These are phyloP conservation scores for Podaxis carcinomalis DNA, from an alignment of 768 basidiomycete genomes.

Conservation along the genomic window DNA sequence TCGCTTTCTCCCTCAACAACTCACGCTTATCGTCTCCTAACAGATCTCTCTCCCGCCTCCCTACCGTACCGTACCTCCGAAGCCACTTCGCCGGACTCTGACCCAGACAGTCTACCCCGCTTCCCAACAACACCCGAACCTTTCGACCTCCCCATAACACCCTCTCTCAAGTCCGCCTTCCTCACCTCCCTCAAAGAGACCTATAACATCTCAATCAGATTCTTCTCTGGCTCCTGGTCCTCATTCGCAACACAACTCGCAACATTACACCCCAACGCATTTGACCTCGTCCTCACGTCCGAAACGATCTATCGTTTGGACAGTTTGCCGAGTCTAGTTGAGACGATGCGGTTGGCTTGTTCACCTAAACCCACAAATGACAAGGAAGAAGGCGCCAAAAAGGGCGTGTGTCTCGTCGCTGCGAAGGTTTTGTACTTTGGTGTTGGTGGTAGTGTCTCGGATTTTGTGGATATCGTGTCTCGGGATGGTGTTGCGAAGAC, in stretches of 20 bases:
- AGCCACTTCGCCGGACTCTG: constrained; percentile 20
- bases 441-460: constrained; percentile 85
- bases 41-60: constrained; percentile 64
- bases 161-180: constrained; percentile 64
- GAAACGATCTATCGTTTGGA: constrained; percentile 87
- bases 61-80: constrained; percentile 34
- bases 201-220: constrained; percentile 56
- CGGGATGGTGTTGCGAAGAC: constrained; percentile 33
- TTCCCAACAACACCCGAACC: constrained; percentile 31
- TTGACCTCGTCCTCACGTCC: constrained; percentile 78
- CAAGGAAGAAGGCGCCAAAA: neutral
- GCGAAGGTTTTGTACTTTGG: constrained; percentile 95
- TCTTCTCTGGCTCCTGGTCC: constrained; percentile 83
- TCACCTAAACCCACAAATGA: neutral
- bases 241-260: constrained; percentile 31
- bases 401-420: constrained; percentile 63
- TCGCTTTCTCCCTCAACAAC: neutral
- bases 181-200: constrained; percentile 42
- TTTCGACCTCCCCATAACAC: constrained; percentile 59
- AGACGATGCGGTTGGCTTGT: constrained; percentile 42
- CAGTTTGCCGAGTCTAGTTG: constrained; percentile 57
- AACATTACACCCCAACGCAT: constrained; percentile 33
- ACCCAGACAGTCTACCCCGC: constrained; percentile 21
- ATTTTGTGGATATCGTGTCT: constrained; percentile 61
- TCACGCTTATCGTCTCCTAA: constrained; percentile 2